phyloP scores from a whole-genome alignment of 208 protist species.

The Vickermania ingenoplastis region DNA sequence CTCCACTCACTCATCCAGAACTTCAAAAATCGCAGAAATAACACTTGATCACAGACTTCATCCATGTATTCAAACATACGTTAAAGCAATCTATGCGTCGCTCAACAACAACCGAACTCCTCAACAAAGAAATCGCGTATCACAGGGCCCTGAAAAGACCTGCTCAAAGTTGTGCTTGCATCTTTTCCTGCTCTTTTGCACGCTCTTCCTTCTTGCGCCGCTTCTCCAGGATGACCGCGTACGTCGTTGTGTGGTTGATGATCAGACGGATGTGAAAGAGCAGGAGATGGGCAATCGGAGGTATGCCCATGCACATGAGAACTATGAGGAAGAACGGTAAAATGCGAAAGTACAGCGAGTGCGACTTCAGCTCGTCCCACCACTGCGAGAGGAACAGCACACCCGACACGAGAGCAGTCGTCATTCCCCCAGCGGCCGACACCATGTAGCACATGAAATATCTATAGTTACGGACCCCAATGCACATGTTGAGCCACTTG shows the following conservation, averaged over 20 bases:
- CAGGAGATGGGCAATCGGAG: conserved; percentile 44
- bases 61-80: no score
- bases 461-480: conserved; percentile 72
- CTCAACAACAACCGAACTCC: no score
- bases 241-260: conserved; percentile 35
- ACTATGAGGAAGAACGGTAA: conserved; percentile 31
- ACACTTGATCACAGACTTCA: no score
- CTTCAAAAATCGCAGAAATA: no score
- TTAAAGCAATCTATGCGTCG: no score
- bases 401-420: conserved; percentile 14
- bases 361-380: conserved; percentile 34
- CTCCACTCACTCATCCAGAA: no score
- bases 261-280: conserved; percentile 50
- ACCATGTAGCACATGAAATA: conserved; percentile 55
- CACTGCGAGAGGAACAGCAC: conserved; percentile 39
- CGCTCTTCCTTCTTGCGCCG: conserved; percentile 13
- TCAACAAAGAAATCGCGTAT: no score
- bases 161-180: no score
- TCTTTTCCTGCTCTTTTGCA: no score
- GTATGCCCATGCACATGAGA: conserved; percentile 19
- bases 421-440: conserved; percentile 14
- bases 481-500: conserved; percentile 88
- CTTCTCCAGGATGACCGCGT: conserved; percentile 41
- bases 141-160: no score
- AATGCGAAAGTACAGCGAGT: conserved; percentile 50